Evolutionary conservation across 2,329 filamentous ascomycete species (phyloP).

Genomic region (Diaporthe nobilis): DNA sequence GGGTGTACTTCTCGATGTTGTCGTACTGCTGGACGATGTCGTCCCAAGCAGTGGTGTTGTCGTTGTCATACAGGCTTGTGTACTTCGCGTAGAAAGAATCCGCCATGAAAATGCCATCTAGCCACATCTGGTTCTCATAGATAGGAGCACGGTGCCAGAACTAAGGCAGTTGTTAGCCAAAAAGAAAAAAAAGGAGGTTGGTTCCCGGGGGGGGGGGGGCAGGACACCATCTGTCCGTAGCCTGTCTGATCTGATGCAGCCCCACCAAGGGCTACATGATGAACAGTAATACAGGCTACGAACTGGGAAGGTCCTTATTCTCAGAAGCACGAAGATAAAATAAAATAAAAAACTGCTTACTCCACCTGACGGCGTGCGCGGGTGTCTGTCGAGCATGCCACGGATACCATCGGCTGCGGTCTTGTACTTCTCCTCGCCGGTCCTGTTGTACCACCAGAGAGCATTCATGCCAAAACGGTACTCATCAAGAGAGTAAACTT

Average conservation of each 20-base stretch:
- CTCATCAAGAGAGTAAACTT: slow-evolving; percentile 56
- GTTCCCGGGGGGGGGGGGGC: neutral
- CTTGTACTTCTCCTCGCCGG: slow-evolving; percentile 55
- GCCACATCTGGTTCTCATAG: slow-evolving; percentile 61
- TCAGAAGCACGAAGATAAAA: neutral
- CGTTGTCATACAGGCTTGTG: slow-evolving; percentile 45
- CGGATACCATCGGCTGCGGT: slow-evolving; percentile 55
- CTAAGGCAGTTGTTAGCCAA: neutral
- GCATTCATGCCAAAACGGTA: slow-evolving; percentile 57
- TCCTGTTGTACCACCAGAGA: slow-evolving; percentile 54
- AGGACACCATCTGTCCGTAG: neutral
- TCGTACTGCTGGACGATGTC: slow-evolving; percentile 38
- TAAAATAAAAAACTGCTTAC: neutral
- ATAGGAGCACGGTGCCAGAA: slow-evolving; percentile 58
- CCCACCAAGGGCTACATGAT: no score
- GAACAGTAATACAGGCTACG: neutral
- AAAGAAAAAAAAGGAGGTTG: neutral
- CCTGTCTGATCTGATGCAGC: neutral
- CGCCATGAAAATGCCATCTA: slow-evolving; percentile 59
- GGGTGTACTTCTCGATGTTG: slow-evolving; percentile 51
- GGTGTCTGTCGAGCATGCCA: slow-evolving; percentile 55
- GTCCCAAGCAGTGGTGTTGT: slow-evolving; percentile 48
- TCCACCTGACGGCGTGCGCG: slow-evolving; percentile 56
- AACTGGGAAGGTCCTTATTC: neutral
- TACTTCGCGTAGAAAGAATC: slow-evolving; percentile 51